Base-by-base conservation (phyloP, 495 filamentous ascomycete genomes). In the Neurospora sp. region DNA sequence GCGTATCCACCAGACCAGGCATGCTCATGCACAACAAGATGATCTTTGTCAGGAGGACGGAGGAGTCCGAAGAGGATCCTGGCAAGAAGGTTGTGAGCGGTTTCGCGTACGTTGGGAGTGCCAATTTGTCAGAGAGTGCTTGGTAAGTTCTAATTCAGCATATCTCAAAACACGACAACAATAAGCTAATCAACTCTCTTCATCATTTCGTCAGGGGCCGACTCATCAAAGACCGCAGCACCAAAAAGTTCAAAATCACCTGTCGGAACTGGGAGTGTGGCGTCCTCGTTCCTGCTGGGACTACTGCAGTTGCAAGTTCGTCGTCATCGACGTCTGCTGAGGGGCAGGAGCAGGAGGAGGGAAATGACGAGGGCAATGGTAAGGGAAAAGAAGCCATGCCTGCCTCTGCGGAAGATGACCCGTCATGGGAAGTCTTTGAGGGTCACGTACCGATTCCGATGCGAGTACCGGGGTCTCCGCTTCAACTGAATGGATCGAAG, bases 211-310 rank as follows among this genome's bases (percentile, higher is more conserved):
- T 46, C 46, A 78, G 79, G 77, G 77, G 76, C 5, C 90, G 89
- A 38, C 81, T 96, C 3, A 85, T 89, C 46, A 88, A 90, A 70
- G 92, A 95, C 69, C 87, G 85, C 41, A 78, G 73, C 1, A 91
- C 86, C 0, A 90, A 90, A 69, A 73, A 82, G 27, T 86, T 88
- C 0, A 97, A 94, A 75, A 80, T 98, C 22, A 96, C 89, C 72
- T 93, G 91, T 78, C 89, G 92, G 14, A 99, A 98, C 80, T 99
- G 96, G 96, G 96, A 99, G 81, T 98, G 94, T 75, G 96, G 96
- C 4, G 94, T 99, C 0, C 37, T 99, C 3, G 74, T 97, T 12
- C 89, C 88, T 1, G 79, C 87, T 1, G 72, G 68, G 38, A 69
- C 44, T 69, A 73, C 46, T 27, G 71, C 68, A 37, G 69, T 31